Percentiles rank a stretch among this genome's conserved stretches.
Evolutionary conservation across 441 rosid species (phyloP).

Genomic region (Croton setiger): DNA sequence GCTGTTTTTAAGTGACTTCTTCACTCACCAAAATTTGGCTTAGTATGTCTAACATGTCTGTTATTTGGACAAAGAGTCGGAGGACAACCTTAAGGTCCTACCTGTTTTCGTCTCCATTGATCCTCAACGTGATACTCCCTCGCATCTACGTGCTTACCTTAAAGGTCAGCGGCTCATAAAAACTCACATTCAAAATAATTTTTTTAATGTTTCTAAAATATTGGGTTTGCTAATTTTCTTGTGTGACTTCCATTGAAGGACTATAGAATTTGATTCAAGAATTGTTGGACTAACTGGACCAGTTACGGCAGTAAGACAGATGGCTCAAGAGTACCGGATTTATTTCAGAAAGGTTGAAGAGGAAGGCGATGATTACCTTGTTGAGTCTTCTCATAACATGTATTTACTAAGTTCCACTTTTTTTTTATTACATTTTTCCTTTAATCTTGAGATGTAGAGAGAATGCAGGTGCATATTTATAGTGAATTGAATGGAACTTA

Average conservation of each 20-base stretch:
- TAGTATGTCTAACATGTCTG: constrained; percentile 28
- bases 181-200: background rate
- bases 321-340: constrained; percentile 82
- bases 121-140: constrained; percentile 78
- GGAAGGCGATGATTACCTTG: constrained; percentile 83
- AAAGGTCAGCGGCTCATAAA: constrained; percentile 43
- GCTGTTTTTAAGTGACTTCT: background rate
- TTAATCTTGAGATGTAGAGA: background rate
- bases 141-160: constrained; percentile 72
- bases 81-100: constrained; percentile 48
- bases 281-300: constrained; percentile 74
- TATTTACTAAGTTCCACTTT: constrained; percentile 26
- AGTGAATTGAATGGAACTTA: background rate
- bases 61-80: constrained; percentile 45
- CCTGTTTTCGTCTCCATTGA: constrained; percentile 83
- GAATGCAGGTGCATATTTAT: background rate
- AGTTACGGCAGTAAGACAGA: constrained; percentile 58
- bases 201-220: background rate
- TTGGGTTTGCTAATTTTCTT: constrained; percentile 8
- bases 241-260: constrained; percentile 16
- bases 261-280: constrained; percentile 71
- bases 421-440: background rate
- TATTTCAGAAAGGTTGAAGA: constrained; percentile 78
- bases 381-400: constrained; percentile 79
- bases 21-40: background rate